Base-by-base conservation (phyloP, 148 eudicot genomes). In the Pouteria glomerata region DNA sequence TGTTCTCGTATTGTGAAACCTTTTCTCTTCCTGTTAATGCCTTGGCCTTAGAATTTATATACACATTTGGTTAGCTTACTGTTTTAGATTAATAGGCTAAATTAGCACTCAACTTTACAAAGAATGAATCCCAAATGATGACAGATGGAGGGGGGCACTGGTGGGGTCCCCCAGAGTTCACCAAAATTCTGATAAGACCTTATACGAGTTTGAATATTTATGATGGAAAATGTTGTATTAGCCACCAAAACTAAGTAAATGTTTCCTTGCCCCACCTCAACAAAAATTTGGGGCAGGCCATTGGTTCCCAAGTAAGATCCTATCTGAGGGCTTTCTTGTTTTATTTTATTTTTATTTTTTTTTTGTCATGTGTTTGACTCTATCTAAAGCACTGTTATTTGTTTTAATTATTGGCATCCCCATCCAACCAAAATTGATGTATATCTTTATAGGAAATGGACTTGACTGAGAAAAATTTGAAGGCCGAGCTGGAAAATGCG, bases 401-500 rank as follows among this genome's bases (percentile, higher is more conserved):
- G 0, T 73, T n/a, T 64, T 29, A 48, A n/a, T 63, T 23, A 21
- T 63, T 27, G 47, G 37, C 16, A 26, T 23, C 18, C 55, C 39
- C 11, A 1, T 55, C 23, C 26, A 26, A 12, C 33, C 13, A n/a
- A 5, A 23, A 52, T 21, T 55, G 3, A 41, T 45, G 4, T 26
- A 59, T 39, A 57, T 3, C 24, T 30, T 64, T 73, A 60, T 70
- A 94, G 98, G 93, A 89, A 74, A 57, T 91, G 89, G 87, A 89
- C 34, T 66, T 73, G 67, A 73, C 75, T 66, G 98, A 93, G 84
- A 74, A 82, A 75, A 78, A 72, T 60, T 71, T 89, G 73, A 88
- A 75, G 75, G 79, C 82, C 21, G 89, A 94, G 81, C 52, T 91
- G 63, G 82, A 87, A 80, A 83, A 76, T 67, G 82, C 76, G n/a